phyloP scores from a whole-genome alignment of 176 grass and related monocot species.

The Eremochloa ophiuroides region DNA sequence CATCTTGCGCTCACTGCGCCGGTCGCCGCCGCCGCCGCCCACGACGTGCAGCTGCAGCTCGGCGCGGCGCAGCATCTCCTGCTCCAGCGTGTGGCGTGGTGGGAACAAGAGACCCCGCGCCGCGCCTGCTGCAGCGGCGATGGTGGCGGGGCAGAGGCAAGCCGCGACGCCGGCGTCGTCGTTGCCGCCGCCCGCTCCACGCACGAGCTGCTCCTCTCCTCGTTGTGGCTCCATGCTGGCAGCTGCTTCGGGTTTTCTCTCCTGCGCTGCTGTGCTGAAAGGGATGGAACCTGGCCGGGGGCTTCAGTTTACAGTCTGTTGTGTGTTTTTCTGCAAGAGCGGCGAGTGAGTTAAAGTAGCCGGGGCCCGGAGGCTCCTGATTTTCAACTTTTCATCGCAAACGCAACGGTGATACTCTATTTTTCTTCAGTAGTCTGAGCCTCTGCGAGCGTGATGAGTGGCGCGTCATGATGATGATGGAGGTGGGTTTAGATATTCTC shows the following conservation, averaged over 20 bases:
- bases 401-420: too few relatives aligned
- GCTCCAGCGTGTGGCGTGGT: conserved; percentile 23
- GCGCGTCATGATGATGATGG: too few relatives aligned
- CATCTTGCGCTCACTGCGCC: conserved; percentile 18
- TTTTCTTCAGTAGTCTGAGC: too few relatives aligned
- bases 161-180: background rate
- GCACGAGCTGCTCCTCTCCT: background rate
- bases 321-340: too few relatives aligned
- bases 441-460: too few relatives aligned
- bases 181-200: background rate
- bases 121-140: background rate
- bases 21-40: conserved; percentile 1
- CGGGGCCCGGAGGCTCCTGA: too few relatives aligned
- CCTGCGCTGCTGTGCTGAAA: background rate
- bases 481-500: too few relatives aligned
- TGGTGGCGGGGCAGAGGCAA: background rate
- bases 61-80: conserved; percentile 18
- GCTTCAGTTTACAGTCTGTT: too few relatives aligned
- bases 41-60: background rate
- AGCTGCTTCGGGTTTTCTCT: background rate
- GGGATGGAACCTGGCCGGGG: too few relatives aligned
- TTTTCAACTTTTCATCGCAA: too few relatives aligned
- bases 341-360: too few relatives aligned
- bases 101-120: background rate
- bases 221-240: background rate